Percentiles rank a stretch among this genome's conserved stretches.
Evolutionary conservation across 2,329 filamentous ascomycete genomes (phyloP).

Genomic region (Epichloe uncinata): DNA sequence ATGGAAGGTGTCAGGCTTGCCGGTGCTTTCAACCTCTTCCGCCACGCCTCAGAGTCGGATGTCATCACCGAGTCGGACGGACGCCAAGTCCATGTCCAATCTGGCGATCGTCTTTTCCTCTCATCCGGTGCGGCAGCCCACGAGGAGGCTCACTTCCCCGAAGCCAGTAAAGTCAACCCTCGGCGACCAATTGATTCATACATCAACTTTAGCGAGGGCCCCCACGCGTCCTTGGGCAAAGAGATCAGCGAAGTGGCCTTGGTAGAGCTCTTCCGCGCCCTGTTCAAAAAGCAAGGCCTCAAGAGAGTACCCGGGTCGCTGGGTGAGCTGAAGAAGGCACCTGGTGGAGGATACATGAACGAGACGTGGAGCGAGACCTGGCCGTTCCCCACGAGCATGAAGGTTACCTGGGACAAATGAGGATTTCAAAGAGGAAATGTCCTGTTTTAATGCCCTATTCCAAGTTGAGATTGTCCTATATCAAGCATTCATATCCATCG

Average conservation of each 20-base stretch:
- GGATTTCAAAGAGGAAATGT: background rate
- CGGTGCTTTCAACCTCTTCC: conserved; percentile 47
- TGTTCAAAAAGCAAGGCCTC: conserved; percentile 48
- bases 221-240: conserved; percentile 48
- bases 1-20: conserved; percentile 60
- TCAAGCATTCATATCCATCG: no score
- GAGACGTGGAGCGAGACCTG: conserved; percentile 45
- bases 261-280: conserved; percentile 52
- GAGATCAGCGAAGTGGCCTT: conserved; percentile 48
- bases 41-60: conserved; percentile 34
- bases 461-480: background rate
- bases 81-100: conserved; percentile 33
- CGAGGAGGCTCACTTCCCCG: conserved; percentile 46
- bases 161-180: conserved; percentile 47
- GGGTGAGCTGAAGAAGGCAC: conserved; percentile 54
- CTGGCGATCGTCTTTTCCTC: conserved; percentile 49
- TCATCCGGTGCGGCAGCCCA: conserved; percentile 44
- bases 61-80: conserved; percentile 39
- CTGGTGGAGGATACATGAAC: conserved; percentile 45
- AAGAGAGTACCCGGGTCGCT: conserved; percentile 48
- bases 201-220: conserved; percentile 50
- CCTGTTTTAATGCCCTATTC: background rate
- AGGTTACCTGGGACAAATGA: conserved; percentile 34
- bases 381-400: conserved; percentile 39
- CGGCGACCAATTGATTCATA: conserved; percentile 51